Evolutionary conservation across 371 early-diverging fungal species (phyloP).

Genomic region (Mortierella polycephala): DNA sequence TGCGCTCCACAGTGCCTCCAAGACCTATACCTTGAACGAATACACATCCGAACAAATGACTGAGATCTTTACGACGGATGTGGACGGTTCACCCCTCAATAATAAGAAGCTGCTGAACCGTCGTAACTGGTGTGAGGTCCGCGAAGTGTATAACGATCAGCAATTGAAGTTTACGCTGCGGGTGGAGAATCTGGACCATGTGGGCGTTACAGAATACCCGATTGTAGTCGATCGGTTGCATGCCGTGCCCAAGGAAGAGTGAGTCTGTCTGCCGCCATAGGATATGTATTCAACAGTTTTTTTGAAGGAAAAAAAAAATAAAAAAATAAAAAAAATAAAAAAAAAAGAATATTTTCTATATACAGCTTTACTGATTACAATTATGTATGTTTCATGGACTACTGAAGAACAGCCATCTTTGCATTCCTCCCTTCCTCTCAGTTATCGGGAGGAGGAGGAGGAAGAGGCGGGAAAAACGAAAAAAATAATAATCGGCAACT

Average conservation of each 20-base stretch:
- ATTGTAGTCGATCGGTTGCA: constrained; percentile 27
- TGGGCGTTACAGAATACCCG: constrained; percentile 39
- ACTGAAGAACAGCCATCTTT: no score
- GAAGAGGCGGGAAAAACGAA: background rate
- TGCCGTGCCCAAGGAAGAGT: background rate
- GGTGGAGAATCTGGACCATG: constrained; percentile 40
- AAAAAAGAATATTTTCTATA: background rate
- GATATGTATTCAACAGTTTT: no score
- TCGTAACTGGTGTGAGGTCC: constrained; percentile 58
- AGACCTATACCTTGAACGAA: constrained; percentile 52
- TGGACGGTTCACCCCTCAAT: constrained; percentile 53
- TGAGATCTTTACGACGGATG: constrained; percentile 59
- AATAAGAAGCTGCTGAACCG: constrained; percentile 57
- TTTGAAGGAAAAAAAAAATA: constrained; percentile 25
- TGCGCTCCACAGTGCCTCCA: constrained; percentile 43
- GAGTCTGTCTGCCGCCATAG: no score
- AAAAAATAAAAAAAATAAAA: background rate
- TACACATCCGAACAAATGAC: constrained; percentile 63
- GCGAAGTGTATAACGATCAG: constrained; percentile 4
- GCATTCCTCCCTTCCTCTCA: background rate
- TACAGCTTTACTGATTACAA: background rate
- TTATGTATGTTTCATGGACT: background rate
- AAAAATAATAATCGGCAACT: background rate
- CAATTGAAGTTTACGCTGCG: constrained; percentile 39
- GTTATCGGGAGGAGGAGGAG: background rate